Base-by-base conservation (phyloP, 75 land plant genomes). In the Pseudotsuga menziesii region DNA sequence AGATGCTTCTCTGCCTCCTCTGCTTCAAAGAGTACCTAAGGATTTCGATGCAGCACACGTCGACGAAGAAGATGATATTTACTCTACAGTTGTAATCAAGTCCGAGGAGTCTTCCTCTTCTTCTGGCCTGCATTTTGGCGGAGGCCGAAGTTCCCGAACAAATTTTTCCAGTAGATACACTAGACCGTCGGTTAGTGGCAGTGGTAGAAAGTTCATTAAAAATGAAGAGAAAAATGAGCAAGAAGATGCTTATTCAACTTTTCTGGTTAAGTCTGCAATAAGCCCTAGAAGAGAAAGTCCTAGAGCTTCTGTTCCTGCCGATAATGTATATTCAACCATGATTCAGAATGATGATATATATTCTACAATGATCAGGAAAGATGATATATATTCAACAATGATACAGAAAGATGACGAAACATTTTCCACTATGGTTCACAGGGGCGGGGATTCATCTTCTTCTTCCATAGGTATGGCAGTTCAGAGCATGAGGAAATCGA, bases 21-120 rank as follows among this genome's bases (percentile, higher is more conserved):
- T 93, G 54, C 86, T 93, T 73, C 90, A 89, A 59, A 90, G 93
- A 83, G 82, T 93, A 58, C 93, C 95, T 5, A 89, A 88, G 74
- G 91, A 91, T 64, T 93, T 93, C 80, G 95, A 85, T 54, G 85
- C 70, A 22, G 82, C 69, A 2, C 82, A 76, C 58, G 80, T 58
- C 60, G 86, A 67, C 54, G 84, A 75, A 5, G 72, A 71, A 14
- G 55, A 77, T 25, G 86, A 80, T 36, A 41, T 73, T 55, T 72
- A 77, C 35, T 87, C 93, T 0, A 87, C 89, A 12, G 58, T 85
- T 76, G 75, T 86, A 23, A 78, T 86, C 77, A 84, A 81, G 52
- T 57, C 83, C 23, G 80, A 81, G 19, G 77, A 20, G 52, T 52
- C 77, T 41, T 32, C 77, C 27, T 41, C 76, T 6, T 77, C 78